A percentile compares a stretch with the other conserved stretches of the same genome.
Conservation (phyloP, 2,329 filamentous ascomycete species). For the Keithomyces neogunnii region DNA sequence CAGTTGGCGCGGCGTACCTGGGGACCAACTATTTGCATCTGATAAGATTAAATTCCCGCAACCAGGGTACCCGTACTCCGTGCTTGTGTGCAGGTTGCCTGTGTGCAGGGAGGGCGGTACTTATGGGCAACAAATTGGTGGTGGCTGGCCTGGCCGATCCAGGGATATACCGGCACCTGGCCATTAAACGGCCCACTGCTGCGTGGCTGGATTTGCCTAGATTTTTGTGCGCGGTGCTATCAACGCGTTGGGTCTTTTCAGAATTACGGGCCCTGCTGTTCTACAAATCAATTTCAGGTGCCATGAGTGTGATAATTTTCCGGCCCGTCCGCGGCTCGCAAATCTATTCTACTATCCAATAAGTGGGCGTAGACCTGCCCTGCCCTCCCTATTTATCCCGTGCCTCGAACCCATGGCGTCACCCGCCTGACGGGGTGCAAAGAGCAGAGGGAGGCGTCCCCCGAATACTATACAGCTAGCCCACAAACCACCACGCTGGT, state of each 20-base stretch:
- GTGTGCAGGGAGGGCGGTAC: background rate
- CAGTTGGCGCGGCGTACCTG: background rate
- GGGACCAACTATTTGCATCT: background rate
- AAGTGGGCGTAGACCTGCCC: background rate
- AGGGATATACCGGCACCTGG: background rate
- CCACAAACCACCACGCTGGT: background rate
- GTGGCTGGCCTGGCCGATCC: background rate
- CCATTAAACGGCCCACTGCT: background rate
- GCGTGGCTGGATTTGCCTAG: background rate
- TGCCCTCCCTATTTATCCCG: background rate
- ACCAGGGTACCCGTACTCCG: background rate
- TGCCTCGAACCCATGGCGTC: background rate
- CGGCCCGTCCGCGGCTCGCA: background rate
- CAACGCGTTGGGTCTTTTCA: background rate
- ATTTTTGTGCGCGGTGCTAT: background rate
- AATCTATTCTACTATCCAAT: slow-evolving; percentile 1
- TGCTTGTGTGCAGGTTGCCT: too few relatives aligned
- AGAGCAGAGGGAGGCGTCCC: too few relatives aligned
- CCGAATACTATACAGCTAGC: background rate
- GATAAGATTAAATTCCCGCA: slow-evolving; percentile 1
- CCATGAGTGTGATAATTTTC: background rate
- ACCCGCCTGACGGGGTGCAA: background rate
- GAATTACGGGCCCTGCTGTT: background rate
- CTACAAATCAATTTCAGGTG: background rate
- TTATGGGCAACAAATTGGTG: background rate